Evolutionary conservation across 495 filamentous ascomycete species (phyloP), one percentile per base, ranked within the genome.

Genomic region (Aspergillus indologenus): DNA sequence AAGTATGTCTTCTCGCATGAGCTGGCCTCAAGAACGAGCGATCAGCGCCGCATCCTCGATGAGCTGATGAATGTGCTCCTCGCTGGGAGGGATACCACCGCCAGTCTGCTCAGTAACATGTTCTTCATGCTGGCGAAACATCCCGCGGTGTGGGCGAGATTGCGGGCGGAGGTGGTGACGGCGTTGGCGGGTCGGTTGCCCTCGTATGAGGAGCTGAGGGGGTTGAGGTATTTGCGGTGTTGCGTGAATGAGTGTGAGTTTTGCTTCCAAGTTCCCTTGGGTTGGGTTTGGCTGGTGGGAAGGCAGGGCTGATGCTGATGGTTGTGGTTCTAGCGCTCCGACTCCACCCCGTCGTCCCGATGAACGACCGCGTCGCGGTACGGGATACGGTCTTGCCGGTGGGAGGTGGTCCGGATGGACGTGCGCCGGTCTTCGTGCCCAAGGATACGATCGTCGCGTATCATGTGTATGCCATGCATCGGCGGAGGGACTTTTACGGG

Each of bases 181-280:
- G 29, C 15, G 1, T 24, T 63, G 2, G n/a, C 56, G 17, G 53
- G 47, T 1, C 22, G 26, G 6, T 0, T 14, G 20, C 61, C 61
- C 9, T 51, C 61, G 82, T 20, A 89, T 72, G 64, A 90, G 88
- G 5, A 84, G 83, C 72, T 92, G 86, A 8, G 88, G 86, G 58
- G 90, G 88, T 9, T 85, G 82, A 20, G 88, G 64, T 68, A 91
- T 86, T 87, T 88, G 87, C 73, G 87, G 89, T 53, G 90, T 84
- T 26, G 91, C 73, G 56, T 65, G 23, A 65, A 59, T 40, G 62
- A 63, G 40, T 49, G 59, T 53, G 54, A 47, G 42, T 15, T 7
- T 3, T 4, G 5, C 21, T n/a, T n/a, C 12, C 7, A 17, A n/a
- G 9, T 50, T 23, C n/a, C 6, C 12, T 26, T 23, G 23, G 9